Evolutionary conservation across 2,329 filamentous ascomycete species (phyloP).

Genomic region (Lizonia empirigonia): DNA sequence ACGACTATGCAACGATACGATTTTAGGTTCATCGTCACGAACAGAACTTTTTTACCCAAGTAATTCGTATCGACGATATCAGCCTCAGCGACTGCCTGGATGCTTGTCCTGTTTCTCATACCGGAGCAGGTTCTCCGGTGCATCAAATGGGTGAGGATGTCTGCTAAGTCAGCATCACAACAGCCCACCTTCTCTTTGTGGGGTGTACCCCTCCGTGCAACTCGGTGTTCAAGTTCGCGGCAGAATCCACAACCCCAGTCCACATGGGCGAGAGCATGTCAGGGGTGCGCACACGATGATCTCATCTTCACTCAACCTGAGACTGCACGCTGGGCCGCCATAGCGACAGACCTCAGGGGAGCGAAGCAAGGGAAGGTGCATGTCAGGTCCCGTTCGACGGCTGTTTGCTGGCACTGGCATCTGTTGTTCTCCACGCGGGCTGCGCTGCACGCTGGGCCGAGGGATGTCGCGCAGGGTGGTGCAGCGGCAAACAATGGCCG

Average conservation of each 20-base stretch:
- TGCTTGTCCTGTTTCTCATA: not conserved
- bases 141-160: not conserved
- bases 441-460: constrained; percentile 21
- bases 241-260: constrained; percentile 24
- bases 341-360: not conserved
- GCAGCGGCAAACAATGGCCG: constrained; percentile 15
- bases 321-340: not conserved
- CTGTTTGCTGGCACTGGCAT: not conserved
- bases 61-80: not conserved
- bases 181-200: constrained; percentile 38
- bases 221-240: constrained; percentile 20
- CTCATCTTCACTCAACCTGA: not conserved
- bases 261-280: not conserved
- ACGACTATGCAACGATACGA: not conserved
- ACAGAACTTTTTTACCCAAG: not conserved
- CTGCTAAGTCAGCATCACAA: constrained; percentile 21
- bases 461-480: constrained; percentile 18
- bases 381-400: not conserved
- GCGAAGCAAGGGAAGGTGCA: constrained; percentile 1
- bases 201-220: constrained; percentile 27
- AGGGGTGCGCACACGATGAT: not conserved
- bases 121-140: constrained; percentile 6
- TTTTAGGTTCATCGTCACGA: not conserved
- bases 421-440: constrained; percentile 1
- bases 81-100: not conserved